Evolutionary conservation across 1,284 basidiomycete genomes (phyloP).

Genomic region (Irpex sp.): DNA sequence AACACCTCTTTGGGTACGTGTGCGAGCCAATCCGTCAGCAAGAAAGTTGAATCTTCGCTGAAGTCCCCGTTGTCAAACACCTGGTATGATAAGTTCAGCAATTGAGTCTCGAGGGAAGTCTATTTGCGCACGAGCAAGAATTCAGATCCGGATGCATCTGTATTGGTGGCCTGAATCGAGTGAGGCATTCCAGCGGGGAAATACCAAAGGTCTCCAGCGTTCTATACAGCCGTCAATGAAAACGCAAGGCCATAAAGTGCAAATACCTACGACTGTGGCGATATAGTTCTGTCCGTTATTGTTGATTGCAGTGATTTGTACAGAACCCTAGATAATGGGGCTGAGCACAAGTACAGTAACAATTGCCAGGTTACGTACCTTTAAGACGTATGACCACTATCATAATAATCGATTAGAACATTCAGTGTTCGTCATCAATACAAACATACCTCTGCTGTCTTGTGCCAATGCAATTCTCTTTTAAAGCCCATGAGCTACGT

Average conservation of each 20-base stretch:
- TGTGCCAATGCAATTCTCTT: constrained; percentile 72
- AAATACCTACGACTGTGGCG: constrained; percentile 37
- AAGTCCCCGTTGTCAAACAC: constrained; percentile 67
- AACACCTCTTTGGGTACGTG: constrained; percentile 64
- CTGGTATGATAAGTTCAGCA: constrained; percentile 25
- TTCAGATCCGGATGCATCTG: constrained; percentile 56
- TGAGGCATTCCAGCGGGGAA: constrained; percentile 62
- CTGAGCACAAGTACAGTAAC: not conserved
- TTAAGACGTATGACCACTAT: constrained; percentile 10
- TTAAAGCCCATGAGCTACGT: not conserved
- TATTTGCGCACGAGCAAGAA: constrained; percentile 53
- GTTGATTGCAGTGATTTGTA: constrained; percentile 62
- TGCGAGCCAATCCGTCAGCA: constrained; percentile 65
- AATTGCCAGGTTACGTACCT: constrained; percentile 3
- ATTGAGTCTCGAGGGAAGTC: not conserved
- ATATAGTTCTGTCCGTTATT: constrained; percentile 60
- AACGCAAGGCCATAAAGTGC: not conserved
- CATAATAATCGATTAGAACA: not conserved
- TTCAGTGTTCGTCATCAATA: not conserved
- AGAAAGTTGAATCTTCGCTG: constrained; percentile 67
- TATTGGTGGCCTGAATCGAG: constrained; percentile 57
- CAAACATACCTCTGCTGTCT: constrained; percentile 48
- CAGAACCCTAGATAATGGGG: constrained; percentile 42
- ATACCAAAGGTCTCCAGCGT: constrained; percentile 50
- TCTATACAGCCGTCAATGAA: constrained; percentile 18